Evolutionary conservation across 179 eudicot genomes (phyloP), one percentile per base, ranked within the genome.

Genomic region (Actinidia polygama): DNA sequence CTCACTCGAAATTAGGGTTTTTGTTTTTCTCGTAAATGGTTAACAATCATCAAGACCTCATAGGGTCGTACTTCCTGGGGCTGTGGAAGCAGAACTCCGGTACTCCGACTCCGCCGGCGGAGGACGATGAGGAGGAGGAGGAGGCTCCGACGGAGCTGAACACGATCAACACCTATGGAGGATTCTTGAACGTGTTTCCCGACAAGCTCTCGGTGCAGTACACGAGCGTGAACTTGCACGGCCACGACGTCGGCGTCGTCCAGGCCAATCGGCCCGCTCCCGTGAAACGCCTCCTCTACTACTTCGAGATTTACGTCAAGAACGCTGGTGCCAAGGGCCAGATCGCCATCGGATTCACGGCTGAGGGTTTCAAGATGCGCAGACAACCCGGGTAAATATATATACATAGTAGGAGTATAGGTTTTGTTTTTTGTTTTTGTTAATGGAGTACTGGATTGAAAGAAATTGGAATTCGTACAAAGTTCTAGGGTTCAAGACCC

Each of bases 241-340:
- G 92, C 1, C 94, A 94, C 51, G 99, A 96, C 63, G 99, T 96
- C 2, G 99, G 99, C 21, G 97, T 90, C 3, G 93, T 94, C 24
- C 98, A 96, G 75, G 91, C 95, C 10, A 90, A 96, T 79, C 79
- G 81, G 9, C 89, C 99, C 0, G 99, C 98, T 26, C 98, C 99
- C n/a, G 84, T 83, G 69, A 92, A 90, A 84, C 61, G 92, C 51
- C 79, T 92, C 26, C 49, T 83, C 36, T 96, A 93, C 84, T 96
- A 93, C 81, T 96, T 96, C 46, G 99, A 96, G 87, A 90, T 96
- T 80, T 66, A 4, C 82, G 98, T 96, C 40, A 89, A 89, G 82
- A 89, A 89, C 81, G 94, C 93, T 0, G 99, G 99, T 1, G 79
- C 89, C 30, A 96, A 92, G 80, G 98, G 98, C 8, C 92, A 96